phyloP scores from a whole-genome alignment of 305 asterid genomes.

The Ilex paraguariensis region DNA sequence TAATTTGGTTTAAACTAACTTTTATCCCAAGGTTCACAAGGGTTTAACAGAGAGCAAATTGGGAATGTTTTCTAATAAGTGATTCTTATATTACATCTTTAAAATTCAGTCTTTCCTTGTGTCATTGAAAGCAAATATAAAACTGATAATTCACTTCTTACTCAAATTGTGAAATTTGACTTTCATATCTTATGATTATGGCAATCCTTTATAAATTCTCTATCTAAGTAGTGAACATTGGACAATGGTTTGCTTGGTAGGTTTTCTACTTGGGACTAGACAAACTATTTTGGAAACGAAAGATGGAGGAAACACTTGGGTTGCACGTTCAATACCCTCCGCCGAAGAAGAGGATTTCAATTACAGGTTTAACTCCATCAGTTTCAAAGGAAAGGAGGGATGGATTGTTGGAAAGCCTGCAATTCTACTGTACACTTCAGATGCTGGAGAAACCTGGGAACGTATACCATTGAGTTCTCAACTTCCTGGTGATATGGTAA shows the following conservation, averaged over 20 bases:
- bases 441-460: constrained; percentile 58
- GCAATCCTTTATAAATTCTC: too few relatives aligned
- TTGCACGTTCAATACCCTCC: constrained; percentile 69
- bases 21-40: too few relatives aligned
- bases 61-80: too few relatives aligned
- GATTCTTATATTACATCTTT: too few relatives aligned
- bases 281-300: constrained; percentile 95
- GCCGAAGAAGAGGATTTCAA: constrained; percentile 98
- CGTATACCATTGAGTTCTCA: constrained; percentile 58
- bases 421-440: constrained; percentile 61
- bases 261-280: constrained; percentile 85
- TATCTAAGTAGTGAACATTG: not conserved
- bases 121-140: too few relatives aligned
- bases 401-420: constrained; percentile 98
- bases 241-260: constrained; percentile 29
- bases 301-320: constrained; percentile 93
- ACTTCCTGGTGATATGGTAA: constrained; percentile 65
- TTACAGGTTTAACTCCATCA: constrained; percentile 82
- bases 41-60: too few relatives aligned
- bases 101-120: too few relatives aligned
- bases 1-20: too few relatives aligned
- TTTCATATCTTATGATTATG: too few relatives aligned
- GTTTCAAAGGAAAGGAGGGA: constrained; percentile 95
- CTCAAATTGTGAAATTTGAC: too few relatives aligned
- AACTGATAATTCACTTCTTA: too few relatives aligned